Base-by-base conservation (phyloP, 2,329 filamentous ascomycete genomes). In the Seiridium cupressi region DNA sequence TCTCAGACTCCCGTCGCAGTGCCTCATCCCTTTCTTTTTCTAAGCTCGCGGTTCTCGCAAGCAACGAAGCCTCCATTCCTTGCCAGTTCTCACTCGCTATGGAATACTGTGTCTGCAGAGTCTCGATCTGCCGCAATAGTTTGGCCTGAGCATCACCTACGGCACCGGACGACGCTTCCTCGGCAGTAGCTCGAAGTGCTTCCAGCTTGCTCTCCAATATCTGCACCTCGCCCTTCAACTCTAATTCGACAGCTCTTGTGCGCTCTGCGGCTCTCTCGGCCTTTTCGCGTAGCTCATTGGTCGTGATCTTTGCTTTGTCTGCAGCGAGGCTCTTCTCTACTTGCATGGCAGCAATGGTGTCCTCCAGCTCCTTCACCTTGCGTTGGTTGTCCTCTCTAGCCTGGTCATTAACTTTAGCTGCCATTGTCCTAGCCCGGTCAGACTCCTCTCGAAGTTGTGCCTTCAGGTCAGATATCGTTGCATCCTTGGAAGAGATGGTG, bases 11-110 rank as follows among this genome's bases (percentile, higher is more conserved):
- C 61, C 92, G 88, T 66, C 88, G 88, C 55, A 87, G 82, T 7
- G 91, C 86, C 69, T 99, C 95, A 70, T 98, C 93, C 59, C 92
- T 87, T 73, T 99, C 96, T 71, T 90, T 95, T 73, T 99, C 95
- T 8, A 98, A 80, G 55, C 81, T 89, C 3, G 88, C 83, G 9
- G 95, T 83, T 60, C 93, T 86, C 31, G 91, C 87, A 55, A 94
- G 84, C 38, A 99, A 77, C 2, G 91, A 96, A 8, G 90, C 86
- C 74, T 99, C 94, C 63, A 99, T 96, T 0, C 93, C 92, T 71
- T 97, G 93, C 95, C 96, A 99, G 68, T 99, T 99, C 70, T 96
- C 92, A 66, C 92, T 95, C 1, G 95, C 95, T 58, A 96, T 88
- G 1, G 93, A 88, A 75, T 99, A 97, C 73, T 99, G 96, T 5